Evolutionary conservation across 345 rosid species (phyloP).

Genomic region (Iberis pinnata): DNA sequence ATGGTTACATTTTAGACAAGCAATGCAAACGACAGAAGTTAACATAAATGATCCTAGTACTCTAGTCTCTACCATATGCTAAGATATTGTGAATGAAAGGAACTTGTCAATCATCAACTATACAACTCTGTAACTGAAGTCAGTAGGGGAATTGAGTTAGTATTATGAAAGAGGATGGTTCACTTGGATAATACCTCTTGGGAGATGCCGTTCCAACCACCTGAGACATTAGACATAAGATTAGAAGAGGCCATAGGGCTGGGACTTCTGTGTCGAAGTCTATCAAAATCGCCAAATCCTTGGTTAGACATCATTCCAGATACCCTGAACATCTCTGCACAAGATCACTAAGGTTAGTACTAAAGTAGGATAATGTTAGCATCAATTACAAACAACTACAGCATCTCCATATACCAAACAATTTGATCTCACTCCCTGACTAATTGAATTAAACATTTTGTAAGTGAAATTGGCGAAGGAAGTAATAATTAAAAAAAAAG

Average conservation of each 20-base stretch:
- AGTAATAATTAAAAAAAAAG: neutral
- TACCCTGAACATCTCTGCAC: conserved; percentile 84
- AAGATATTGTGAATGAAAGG: neutral
- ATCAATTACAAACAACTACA: too few species aligned
- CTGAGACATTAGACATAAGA: conserved; percentile 68
- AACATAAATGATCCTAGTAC: neutral
- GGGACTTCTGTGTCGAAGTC: conserved; percentile 92
- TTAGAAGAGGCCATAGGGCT: conserved; percentile 99
- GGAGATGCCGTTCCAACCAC: conserved; percentile 74
- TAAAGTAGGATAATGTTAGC: neutral
- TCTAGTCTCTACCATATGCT: neutral
- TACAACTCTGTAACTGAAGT: neutral
- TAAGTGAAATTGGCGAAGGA: neutral
- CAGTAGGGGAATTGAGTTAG: neutral
- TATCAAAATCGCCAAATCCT: conserved; percentile 84
- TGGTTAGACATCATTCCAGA: conserved; percentile 93
- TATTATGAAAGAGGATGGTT: neutral
- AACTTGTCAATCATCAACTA: neutral
- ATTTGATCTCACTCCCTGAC: conserved; percentile 11
- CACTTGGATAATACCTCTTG: conserved; percentile 61
- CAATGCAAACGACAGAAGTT: neutral
- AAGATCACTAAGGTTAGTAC: conserved; percentile 6
- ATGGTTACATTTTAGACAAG: neutral
- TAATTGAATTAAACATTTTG: neutral
- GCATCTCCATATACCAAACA: too few species aligned